Percentiles rank a stretch among this genome's conserved stretches.
Evolutionary conservation across 1,284 basidiomycete genomes (phyloP).

Genomic region (Lentinula novae-zelandiae): DNA sequence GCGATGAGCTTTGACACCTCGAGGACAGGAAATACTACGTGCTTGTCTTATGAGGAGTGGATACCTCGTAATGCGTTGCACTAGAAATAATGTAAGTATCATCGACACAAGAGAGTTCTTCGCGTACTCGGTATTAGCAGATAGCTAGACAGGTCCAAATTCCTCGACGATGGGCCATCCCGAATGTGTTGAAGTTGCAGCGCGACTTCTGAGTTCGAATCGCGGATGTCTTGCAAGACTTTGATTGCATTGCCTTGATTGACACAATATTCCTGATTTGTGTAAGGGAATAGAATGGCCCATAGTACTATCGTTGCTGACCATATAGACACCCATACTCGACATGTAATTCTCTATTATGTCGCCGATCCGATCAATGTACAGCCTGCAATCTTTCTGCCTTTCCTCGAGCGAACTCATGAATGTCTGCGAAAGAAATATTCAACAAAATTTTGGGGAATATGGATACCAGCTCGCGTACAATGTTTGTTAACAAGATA

Average conservation of each 20-base stretch:
- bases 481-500: constrained; percentile 83
- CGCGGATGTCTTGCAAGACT: constrained; percentile 73
- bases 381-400: constrained; percentile 87
- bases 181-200: constrained; percentile 68
- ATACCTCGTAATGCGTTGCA: constrained; percentile 95
- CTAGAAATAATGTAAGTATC: constrained; percentile 32
- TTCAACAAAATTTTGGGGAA: constrained; percentile 11
- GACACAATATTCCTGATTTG: constrained; percentile 81
- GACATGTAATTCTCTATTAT: constrained; percentile 73
- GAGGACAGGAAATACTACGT: constrained; percentile 11
- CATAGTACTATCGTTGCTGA: constrained; percentile 26
- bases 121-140: constrained; percentile 83
- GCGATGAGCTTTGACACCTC: not conserved
- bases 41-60: constrained; percentile 84
- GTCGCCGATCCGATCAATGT: constrained; percentile 87
- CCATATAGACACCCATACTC: constrained; percentile 79
- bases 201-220: constrained; percentile 63
- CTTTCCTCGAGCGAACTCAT: constrained; percentile 85
- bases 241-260: constrained; percentile 83
- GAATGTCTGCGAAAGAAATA: constrained; percentile 51
- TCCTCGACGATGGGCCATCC: constrained; percentile 74
- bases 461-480: constrained; percentile 27
- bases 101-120: not conserved
- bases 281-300: constrained; percentile 12
- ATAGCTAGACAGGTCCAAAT: constrained; percentile 88